A percentile compares a stretch with the other conserved stretches of the same genome.
These are phyloP conservation scores for Kalanchoe fedtschenkoi DNA, from an alignment of 164 flowering plant species.

Conservation along the genomic window DNA sequence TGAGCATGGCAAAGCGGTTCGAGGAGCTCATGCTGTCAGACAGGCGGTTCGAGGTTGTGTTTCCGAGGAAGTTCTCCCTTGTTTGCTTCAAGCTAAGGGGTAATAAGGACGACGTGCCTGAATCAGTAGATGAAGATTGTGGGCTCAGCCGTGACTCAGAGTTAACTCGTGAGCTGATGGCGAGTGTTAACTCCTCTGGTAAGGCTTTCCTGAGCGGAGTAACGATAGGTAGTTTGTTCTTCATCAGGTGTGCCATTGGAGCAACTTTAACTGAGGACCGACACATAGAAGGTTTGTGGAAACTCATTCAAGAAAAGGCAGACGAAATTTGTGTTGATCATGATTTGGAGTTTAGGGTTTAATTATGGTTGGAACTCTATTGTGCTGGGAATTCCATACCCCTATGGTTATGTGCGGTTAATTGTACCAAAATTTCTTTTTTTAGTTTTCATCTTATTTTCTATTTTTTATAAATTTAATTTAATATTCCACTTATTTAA, in stretches of 20 bases:
- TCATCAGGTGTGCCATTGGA: conserved; percentile 12
- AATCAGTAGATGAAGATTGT: not conserved
- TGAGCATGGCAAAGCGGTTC: conserved; percentile 12
- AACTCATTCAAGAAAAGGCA: conserved; percentile 5
- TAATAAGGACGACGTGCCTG: not conserved
- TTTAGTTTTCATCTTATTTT: too few species aligned
- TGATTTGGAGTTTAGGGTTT: not conserved
- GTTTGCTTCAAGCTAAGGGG: conserved; percentile 14
- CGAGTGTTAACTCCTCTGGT: conserved; percentile 17
- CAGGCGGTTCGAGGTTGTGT: conserved; percentile 15
- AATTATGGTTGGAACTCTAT: too few species aligned
- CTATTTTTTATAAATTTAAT: too few species aligned
- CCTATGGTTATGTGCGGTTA: too few species aligned
- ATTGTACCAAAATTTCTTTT: too few species aligned
- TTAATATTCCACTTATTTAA: too few species aligned
- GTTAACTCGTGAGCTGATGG: conserved; percentile 12
- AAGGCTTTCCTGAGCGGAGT: conserved; percentile 16
- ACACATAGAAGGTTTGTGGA: conserved; percentile 9
- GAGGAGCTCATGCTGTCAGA: conserved; percentile 5
- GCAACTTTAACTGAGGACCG: conserved; percentile 7
- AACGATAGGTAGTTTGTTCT: conserved; percentile 9
- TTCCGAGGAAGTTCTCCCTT: conserved; percentile 16
- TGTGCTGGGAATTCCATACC: too few species aligned
- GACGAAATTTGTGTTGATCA: not conserved
- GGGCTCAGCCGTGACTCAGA: not conserved